Base-by-base conservation (phyloP, 208 protist genomes). In the Trypanosoma congolense region DNA sequence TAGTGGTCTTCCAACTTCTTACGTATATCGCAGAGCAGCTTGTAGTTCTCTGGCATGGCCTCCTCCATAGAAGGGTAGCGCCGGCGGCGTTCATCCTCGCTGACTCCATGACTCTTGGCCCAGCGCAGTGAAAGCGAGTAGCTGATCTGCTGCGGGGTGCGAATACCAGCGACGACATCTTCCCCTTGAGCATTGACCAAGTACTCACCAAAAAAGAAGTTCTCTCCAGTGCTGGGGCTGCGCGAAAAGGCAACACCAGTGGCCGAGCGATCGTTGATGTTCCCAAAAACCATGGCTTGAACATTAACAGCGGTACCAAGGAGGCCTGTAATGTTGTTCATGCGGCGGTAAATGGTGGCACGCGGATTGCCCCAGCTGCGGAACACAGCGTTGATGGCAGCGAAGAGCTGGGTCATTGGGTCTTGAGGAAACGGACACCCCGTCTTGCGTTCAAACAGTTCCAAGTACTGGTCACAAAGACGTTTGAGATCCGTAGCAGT, bases 241-340 rank as follows among this genome's bases (percentile, higher is more conserved):
- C 96, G 83, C 22, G 92, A 97, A 80, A 98, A 98, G 56, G 71
- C 80, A 22, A 98, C 96, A 67, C 95, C 95, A 50, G 95, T 97
- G 50, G 87, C 95, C 21, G 87, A 97, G 64, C 44, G 52, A 35
- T 92, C 64, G 64, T 96, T 90, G 33, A 87, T 71, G 82, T 98
- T 98, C 33, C 95, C 95, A 73, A 96, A 98, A 33, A 97, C 93
- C 95, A 98, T 98, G 16, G 81, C 65, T 72, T 97, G 90, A 42
- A 98, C 90, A 61, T 95, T 97, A 25, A 98, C 95, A 26, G 95
- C 95, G 10, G 95, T 98, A 26, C 95, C 95, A 56, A 90, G 73
- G 25, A 92, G 67, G 29, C 84, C 88, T 25, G 70, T 75, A 70
- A 98, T 97, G 58, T 87, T 72, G 78, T 97, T 88, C 40, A 96